These are phyloP conservation scores for Parathielavia hyrcaniae DNA, from an alignment of 495 filamentous ascomycete genomes.

Conservation along the genomic window DNA sequence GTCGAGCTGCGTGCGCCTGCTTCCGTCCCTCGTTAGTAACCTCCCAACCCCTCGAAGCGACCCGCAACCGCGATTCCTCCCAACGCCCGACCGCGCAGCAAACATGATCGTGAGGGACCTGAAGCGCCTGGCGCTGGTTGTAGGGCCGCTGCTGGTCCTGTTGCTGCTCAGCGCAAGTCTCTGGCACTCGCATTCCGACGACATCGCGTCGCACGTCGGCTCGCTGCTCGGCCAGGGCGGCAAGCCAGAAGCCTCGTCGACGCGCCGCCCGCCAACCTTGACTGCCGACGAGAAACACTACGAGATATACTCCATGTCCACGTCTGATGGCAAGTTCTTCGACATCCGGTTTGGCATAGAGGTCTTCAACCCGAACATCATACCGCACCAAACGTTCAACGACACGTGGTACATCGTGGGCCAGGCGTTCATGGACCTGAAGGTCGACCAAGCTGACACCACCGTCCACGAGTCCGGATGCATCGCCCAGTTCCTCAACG, in stretches of 20 bases:
- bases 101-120: slow-evolving; percentile 33
- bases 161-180: slow-evolving; percentile 24
- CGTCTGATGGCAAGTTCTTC: slow-evolving; percentile 38
- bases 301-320: slow-evolving; percentile 42
- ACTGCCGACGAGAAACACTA: slow-evolving; percentile 22
- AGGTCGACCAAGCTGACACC: slow-evolving; percentile 10
- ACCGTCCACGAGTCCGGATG: slow-evolving; percentile 43
- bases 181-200: slow-evolving; percentile 15
- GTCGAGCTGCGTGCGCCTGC: background rate
- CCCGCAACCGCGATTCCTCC: background rate
- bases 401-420: slow-evolving; percentile 46
- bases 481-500: slow-evolving; percentile 37
- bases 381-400: slow-evolving; percentile 43
- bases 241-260: background rate
- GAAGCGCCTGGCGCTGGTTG: slow-evolving; percentile 28
- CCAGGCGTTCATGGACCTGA: slow-evolving; percentile 29
- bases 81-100: background rate
- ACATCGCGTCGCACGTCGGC: slow-evolving; percentile 11
- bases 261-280: slow-evolving; percentile 1
- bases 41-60: background rate
- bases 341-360: slow-evolving; percentile 37
- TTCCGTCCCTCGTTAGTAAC: slow-evolving; percentile 1
- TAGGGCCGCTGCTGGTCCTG: slow-evolving; percentile 22
- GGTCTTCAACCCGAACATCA: slow-evolving; percentile 49
- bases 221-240: slow-evolving; percentile 4